Conservation (phyloP, 768 basidiomycete genomes). For the Artomyces pyxidatus region DNA sequence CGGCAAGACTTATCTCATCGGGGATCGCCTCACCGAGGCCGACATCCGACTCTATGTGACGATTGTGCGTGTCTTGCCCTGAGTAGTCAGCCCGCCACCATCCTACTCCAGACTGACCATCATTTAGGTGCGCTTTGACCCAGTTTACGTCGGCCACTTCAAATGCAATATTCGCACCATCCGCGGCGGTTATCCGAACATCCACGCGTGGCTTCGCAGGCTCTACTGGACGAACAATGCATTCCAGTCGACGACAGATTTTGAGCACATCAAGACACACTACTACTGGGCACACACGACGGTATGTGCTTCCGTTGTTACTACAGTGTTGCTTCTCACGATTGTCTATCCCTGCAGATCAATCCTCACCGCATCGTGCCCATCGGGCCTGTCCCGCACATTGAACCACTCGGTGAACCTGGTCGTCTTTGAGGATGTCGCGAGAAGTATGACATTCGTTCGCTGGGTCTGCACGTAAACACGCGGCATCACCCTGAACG, state of each 20-base stretch:
- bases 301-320: constrained; percentile 22
- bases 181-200: constrained; percentile 78
- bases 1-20: constrained; percentile 79
- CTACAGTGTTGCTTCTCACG: neutral
- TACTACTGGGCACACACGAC: constrained; percentile 58
- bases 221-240: constrained; percentile 88
- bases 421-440: neutral
- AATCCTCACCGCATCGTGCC: constrained; percentile 77
- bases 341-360: constrained; percentile 35
- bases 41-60: constrained; percentile 91
- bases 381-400: constrained; percentile 60
- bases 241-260: constrained; percentile 83
- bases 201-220: constrained; percentile 75
- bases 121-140: constrained; percentile 90
- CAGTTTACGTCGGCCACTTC: constrained; percentile 87
- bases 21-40: constrained; percentile 75
- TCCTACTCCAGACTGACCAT: too few relatives aligned
- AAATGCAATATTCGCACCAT: constrained; percentile 88
- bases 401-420: constrained; percentile 46
- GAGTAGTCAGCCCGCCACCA: neutral
- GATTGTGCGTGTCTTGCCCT: constrained; percentile 42
- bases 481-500: too few relatives aligned
- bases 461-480: too few relatives aligned
- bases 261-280: constrained; percentile 78
- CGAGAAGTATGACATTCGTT: too few relatives aligned